These are phyloP conservation scores for Alternaria sp. DNA, from an alignment of 2,329 filamentous ascomycete species.

Conservation along the genomic window DNA sequence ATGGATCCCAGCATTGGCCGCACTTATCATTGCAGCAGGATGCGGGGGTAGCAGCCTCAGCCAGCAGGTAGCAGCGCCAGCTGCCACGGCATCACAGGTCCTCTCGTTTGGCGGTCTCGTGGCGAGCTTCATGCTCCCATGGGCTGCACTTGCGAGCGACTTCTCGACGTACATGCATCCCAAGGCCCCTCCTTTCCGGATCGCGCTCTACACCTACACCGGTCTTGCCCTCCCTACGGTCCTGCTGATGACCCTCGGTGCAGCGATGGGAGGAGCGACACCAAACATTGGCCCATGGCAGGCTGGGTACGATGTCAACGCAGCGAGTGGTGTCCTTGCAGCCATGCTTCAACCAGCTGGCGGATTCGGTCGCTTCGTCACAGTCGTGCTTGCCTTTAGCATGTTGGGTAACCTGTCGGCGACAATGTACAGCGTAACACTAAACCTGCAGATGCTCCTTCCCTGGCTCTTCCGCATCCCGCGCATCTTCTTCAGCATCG, in stretches of 20 bases:
- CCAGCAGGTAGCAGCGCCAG: constrained; percentile 55
- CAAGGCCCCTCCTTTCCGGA: constrained; percentile 55
- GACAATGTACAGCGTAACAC: constrained; percentile 67
- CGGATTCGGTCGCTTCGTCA: constrained; percentile 67
- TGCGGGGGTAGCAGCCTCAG: constrained; percentile 59
- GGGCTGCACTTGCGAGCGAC: constrained; percentile 64
- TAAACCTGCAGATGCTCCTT: constrained; percentile 69
- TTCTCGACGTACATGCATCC: constrained; percentile 68
- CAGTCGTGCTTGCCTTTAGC: constrained; percentile 60
- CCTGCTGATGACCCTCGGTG: constrained; percentile 67
- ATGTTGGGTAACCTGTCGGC: constrained; percentile 66
- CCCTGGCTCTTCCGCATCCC: constrained; percentile 63
- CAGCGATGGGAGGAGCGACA: constrained; percentile 68
- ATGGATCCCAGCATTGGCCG: constrained; percentile 62
- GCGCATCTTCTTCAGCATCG: constrained; percentile 63
- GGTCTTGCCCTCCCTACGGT: constrained; percentile 64
- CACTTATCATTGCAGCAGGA: constrained; percentile 62
- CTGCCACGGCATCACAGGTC: constrained; percentile 55
- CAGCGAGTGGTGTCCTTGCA: constrained; percentile 64
- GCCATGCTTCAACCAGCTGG: constrained; percentile 65
- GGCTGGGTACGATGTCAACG: constrained; percentile 60
- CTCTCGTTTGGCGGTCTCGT: constrained; percentile 67
- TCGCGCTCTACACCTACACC: constrained; percentile 64
- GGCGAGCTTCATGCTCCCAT: constrained; percentile 69
- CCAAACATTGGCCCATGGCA: constrained; percentile 61